Base-by-base conservation (phyloP, 495 filamentous ascomycete species). In the Pyrenopolyporus hunteri region DNA sequence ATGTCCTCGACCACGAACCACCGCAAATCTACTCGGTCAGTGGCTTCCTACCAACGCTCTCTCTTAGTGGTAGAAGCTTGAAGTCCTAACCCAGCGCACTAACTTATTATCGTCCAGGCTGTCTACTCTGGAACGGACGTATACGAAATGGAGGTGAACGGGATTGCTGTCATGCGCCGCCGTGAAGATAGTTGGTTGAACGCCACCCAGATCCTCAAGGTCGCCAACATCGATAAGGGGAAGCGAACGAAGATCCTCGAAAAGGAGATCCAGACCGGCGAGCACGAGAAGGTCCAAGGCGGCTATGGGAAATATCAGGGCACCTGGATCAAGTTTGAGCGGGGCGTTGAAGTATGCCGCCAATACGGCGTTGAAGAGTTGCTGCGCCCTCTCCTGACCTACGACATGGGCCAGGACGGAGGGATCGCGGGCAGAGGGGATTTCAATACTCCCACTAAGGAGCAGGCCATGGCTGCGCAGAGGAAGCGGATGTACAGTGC, bases 301-400 rank as follows among this genome's bases (percentile, higher is more conserved):
- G 95, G 94, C 6, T 98, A 98, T 69, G 94, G 94, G 44, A 97
- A 97, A 79, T 98, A 98, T 67, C 94, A 98, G 75, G 94, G 94
- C 14, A 98, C 94, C 2, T 98, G 94, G 94, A 94, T 98, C 48
- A 91, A 88, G 62, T 97, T 93, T 68, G 85, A 89, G 35, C 82
- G 93, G 48, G 94, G 93, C 2, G 83, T 95, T 26, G 91, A 96
- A 53, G 92, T 98, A 55, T 97, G 94, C 64, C 86, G 86, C 36
- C 90, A 96, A 70, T 97, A 98, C 70, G 89, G 91, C 19, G 94
- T 98, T 22, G 92, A 96, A 67, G 92, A 96, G 65, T 51, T 94
- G 13, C 76, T 98, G 37, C 80, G 86, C 35, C 92, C 91, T 23
- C 82, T 98, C 16, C 78, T 98, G 25, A 92, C 90, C 40, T 94